Conservation (phyloP, 192 early-diverging fungal genomes). For the Podila epicladia region DNA sequence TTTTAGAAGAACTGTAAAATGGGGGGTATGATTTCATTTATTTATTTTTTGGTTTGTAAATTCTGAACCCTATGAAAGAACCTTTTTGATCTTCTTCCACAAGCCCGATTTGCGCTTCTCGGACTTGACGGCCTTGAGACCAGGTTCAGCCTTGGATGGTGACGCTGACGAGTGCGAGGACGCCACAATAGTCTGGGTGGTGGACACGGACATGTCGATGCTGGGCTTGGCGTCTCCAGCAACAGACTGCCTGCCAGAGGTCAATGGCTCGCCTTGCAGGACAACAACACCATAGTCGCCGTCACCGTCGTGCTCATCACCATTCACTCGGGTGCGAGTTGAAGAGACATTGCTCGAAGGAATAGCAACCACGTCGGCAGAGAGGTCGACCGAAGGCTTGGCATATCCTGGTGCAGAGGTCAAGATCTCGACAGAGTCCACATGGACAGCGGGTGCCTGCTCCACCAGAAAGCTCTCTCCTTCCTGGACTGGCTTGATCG, state of each 20-base stretch:
- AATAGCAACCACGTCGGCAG: background rate
- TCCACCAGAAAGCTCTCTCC: constrained; percentile 33
- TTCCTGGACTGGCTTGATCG: constrained; percentile 20
- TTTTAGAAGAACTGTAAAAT: background rate
- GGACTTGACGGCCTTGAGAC: constrained; percentile 7
- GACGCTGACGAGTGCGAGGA: background rate
- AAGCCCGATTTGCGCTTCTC: constrained; percentile 34
- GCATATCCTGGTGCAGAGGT: constrained; percentile 5
- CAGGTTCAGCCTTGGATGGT: background rate
- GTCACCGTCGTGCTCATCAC: constrained; percentile 6
- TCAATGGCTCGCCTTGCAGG: constrained; percentile 7
- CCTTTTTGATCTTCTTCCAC: constrained; percentile 50
- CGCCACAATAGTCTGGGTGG: background rate
- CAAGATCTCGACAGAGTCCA: constrained; percentile 2
- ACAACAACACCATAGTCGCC: background rate
- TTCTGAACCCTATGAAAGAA: constrained; percentile 6
- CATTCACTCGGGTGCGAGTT: background rate
- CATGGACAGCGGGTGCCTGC: constrained; percentile 10
- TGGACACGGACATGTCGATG: background rate
- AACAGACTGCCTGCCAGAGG: background rate
- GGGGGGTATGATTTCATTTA: background rate
- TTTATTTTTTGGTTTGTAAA: background rate
- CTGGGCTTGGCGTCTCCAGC: constrained; percentile 1
- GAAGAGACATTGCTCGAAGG: background rate
- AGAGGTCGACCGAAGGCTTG: constrained; percentile 13